Base-by-base conservation (phyloP, 2,329 filamentous ascomycete genomes). In the Trichoderma pleuroti region DNA sequence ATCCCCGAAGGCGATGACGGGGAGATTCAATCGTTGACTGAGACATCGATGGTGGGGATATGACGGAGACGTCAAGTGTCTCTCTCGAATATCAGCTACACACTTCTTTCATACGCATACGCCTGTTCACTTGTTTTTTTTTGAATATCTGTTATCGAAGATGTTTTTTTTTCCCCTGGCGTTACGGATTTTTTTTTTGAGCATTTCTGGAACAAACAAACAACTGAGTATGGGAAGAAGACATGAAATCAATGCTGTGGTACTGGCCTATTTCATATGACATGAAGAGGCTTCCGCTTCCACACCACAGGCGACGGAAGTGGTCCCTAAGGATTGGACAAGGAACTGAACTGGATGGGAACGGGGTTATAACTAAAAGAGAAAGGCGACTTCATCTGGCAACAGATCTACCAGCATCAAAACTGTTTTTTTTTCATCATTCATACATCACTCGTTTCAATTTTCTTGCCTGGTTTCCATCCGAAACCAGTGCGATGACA, bases 1-100 rank as follows among this genome's bases (percentile, higher is more conserved):
- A 88, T 88, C 66, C 86, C 86, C 0, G 87, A 88, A 75, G 86
- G 86, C n/a, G 86, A 88, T 65, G 86, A 88, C 66, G 80, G 80
- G 5, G 86, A 88, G 78, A 82, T 86, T 78, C 74, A 78, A 21
- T 68, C 75, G 49, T 63, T 76, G 59, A 28, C 77, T 7, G 74
- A 77, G 1, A 67, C 76, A 21, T 36, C 76, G 70, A 79, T 78
- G 77, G 78, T 79, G 68, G 76, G 74, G 7, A 74, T 74, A 34
- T 80, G 73, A 79, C 59, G 21, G 39, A 21, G 26, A 32, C 24
- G 16, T 59, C 30, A 11, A 32, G 12, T 39, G 14, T 26, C 12
- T 49, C 39, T 21, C 24, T 30, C 5, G 8, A 18, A 16, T n/a
- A 54, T 49, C 18, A 10, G 14, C 52, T 32, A 28, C 39, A 36